Evolutionary conservation across 2,329 filamentous ascomycete genomes (phyloP).

Genomic region (Aspergillus bombycis): DNA sequence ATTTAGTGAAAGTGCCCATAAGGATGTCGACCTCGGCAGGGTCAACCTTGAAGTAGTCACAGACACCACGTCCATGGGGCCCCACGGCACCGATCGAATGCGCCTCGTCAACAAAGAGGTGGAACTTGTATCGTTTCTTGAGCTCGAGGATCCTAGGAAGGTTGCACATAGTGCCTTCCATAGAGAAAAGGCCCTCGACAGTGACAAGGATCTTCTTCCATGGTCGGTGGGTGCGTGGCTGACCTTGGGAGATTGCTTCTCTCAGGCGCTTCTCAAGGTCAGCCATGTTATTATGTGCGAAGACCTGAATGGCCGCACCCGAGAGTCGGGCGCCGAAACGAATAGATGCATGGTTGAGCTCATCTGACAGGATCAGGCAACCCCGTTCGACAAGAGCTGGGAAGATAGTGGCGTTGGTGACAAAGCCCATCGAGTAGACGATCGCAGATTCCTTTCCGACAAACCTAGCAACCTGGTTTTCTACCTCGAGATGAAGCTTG

Average conservation of each 20-base stretch:
- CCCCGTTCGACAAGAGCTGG: conserved; percentile 87
- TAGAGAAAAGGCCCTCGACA: conserved; percentile 93
- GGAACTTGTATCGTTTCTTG: conserved; percentile 94
- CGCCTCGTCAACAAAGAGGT: conserved; percentile 90
- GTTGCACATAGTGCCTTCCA: conserved; percentile 98
- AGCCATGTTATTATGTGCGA: conserved; percentile 92
- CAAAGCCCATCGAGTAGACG: conserved; percentile 97
- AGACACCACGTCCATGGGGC: conserved; percentile 85
- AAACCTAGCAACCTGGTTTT: conserved; percentile 81
- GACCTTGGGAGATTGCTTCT: conserved; percentile 89
- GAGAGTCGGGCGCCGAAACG: conserved; percentile 88
- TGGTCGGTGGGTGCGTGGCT: conserved; percentile 89
- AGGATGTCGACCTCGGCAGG: conserved; percentile 84
- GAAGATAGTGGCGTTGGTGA: conserved; percentile 92
- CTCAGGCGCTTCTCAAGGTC: conserved; percentile 82
- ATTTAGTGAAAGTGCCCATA: conserved; percentile 97
- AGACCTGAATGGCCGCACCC: conserved; percentile 87
- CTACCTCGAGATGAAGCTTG: conserved; percentile 82
- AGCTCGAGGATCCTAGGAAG: conserved; percentile 79
- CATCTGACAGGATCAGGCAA: conserved; percentile 88
- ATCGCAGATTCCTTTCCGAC: conserved; percentile 90
- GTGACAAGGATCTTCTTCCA: conserved; percentile 98
- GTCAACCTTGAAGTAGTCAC: conserved; percentile 91
- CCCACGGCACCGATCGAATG: conserved; percentile 92
- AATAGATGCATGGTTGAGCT: conserved; percentile 94